Base-by-base conservation (phyloP, 2,329 filamentous ascomycete species). In the Botrytis paeoniae region DNA sequence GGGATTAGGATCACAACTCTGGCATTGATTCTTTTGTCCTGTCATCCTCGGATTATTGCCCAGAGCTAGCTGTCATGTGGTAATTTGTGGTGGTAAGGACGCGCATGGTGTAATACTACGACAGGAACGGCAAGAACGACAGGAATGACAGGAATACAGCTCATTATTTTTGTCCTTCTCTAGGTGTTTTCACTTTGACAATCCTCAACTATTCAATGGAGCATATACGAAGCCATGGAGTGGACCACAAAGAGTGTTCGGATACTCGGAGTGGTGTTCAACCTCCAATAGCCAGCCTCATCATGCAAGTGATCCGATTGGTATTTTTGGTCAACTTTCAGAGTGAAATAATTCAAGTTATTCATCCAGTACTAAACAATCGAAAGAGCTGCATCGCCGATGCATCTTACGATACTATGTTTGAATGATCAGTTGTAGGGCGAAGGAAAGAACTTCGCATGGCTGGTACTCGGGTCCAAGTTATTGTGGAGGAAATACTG, bases 121-220 rank as follows among this genome's bases (percentile, higher is more conserved):
- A 29, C 65, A 29, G 48, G 35, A 41, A 68, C 8, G n/a, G 14
- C 35, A 57, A 25, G 45, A 68, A 57, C 12, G 35, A 25, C 48
- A 69, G 37, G 35, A 68, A 68, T 66, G 25, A 22, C 35, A 32
- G 48, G n/a, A 69, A 69, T 69, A 41, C n/a, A 69, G 22, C 48
- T 41, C 25, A 41, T 41, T 16, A 37, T 7, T 57, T 51, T 59
- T 69, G 48, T 32, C 35, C 48, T 57, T 57, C 35, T 57, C 35
- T 48, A 32, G 65, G 18, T 14, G 10, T 25, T 25, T 29, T 54
- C n/a, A 20, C 20, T 22, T 32, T 41, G 65, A 16, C 25, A 32
- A 43, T 12, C 18, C 10, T 16, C 48, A 41, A 43, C 8, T 32
- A 9, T 48, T 29, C 3, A 3, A 16, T 41, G 20, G 22, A 57